phyloP scores from a whole-genome alignment of 1,284 basidiomycete genomes.

The Ganoderma resinaceum region DNA sequence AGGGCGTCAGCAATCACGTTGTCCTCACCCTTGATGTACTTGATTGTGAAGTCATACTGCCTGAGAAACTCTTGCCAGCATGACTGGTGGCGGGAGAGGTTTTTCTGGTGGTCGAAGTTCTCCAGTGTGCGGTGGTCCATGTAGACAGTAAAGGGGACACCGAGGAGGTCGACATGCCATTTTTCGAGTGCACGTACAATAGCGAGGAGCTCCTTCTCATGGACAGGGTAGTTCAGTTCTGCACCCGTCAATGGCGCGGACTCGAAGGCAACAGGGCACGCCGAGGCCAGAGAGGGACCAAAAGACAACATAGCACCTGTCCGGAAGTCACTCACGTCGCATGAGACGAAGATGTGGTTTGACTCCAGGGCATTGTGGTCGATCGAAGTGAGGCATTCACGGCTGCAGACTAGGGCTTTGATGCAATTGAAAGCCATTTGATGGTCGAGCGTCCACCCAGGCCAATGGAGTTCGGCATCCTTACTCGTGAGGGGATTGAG shows the following conservation, averaged over 20 bases:
- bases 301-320: conserved; percentile 36
- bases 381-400: conserved; percentile 40
- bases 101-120: conserved; percentile 44
- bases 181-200: conserved; percentile 36
- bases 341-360: conserved; percentile 38
- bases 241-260: conserved; percentile 28
- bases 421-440: conserved; percentile 47
- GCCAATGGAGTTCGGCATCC: not conserved
- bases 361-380: conserved; percentile 40
- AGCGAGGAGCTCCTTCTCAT: conserved; percentile 37
- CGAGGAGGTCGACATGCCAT: conserved; percentile 44
- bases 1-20: conserved; percentile 43
- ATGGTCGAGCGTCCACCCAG: conserved; percentile 21
- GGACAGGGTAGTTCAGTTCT: conserved; percentile 38
- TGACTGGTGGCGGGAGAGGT: conserved; percentile 43
- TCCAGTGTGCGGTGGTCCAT: conserved; percentile 50
- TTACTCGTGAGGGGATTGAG: conserved; percentile 24
- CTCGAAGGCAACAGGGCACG: conserved; percentile 25
- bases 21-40: conserved; percentile 44
- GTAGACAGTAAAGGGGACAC: conserved; percentile 40
- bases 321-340: conserved; percentile 35
- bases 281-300: conserved; percentile 24
- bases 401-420: conserved; percentile 40
- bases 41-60: conserved; percentile 44
- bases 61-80: conserved; percentile 47